Base-by-base conservation (phyloP, 768 basidiomycete species). In the Lanmaoa rubissima region DNA sequence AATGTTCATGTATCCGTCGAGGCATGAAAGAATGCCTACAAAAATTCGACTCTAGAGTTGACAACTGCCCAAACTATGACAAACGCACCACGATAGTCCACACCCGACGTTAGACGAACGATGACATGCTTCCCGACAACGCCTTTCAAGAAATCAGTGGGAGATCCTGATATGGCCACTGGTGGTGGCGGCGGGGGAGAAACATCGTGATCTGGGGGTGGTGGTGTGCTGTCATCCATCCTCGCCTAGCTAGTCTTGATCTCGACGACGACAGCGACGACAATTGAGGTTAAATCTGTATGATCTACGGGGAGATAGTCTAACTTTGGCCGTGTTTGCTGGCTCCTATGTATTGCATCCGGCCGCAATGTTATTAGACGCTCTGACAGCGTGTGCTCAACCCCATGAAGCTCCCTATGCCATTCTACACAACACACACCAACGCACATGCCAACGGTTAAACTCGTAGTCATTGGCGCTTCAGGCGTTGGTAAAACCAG, bases 1-100 rank as follows among this genome's bases (percentile, higher is more conserved):
- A 48, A 98, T 96, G 75, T 98, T 98, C 97, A 99, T 98, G 73
- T 97, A 98, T 0, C 95, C 95, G 73, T 98, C 97, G 24, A 98
- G 81, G 67, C 97, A 98, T 4, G 94, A 95, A 14, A 99, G 76
- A 4, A 94, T 80, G 19, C 96, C 96, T 98, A 6, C 12, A n/a
- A 41, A 39, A 48, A 24, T 46, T 61, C 31, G 49, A 32, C 35
- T 28, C 28, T 14, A 17, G 34, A 28, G 53, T 24, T 38, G 35
- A 40, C 48, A 34, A 35, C 11, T 32, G 36, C 39, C 26, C 36
- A 10, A 24, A 31, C 14, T 16, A 44, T 49, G 50, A 51, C 40
- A 55, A 49, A 50, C 82, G 41, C 55, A 93, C 95, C 95, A 65
- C 86, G 82, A 73, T 98, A 97, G 73, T 97, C 94, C 3, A 98